These are phyloP conservation scores for Fonsecaea monophora DNA, from an alignment of 2,329 filamentous ascomycete genomes.

Conservation along the genomic window DNA sequence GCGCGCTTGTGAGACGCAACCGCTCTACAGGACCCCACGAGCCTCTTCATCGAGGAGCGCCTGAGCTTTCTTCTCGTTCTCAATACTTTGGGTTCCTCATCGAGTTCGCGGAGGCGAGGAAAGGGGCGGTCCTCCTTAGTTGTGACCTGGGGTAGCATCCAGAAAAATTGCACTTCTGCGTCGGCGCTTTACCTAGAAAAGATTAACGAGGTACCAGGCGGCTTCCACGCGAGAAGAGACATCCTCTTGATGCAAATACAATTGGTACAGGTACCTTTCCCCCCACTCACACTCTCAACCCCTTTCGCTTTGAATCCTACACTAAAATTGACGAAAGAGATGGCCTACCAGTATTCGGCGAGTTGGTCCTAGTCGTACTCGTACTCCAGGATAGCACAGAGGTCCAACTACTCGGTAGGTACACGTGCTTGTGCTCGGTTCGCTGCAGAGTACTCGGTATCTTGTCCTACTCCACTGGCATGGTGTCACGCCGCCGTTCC, in stretches of 20 bases:
- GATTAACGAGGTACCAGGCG: slow-evolving; percentile 10
- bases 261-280: slow-evolving; percentile 1
- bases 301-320: slow-evolving; percentile 5
- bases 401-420: background rate
- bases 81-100: background rate
- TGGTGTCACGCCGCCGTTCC: background rate
- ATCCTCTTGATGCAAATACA: background rate
- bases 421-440: too few species aligned
- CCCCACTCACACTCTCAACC: background rate
- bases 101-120: background rate
- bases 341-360: background rate
- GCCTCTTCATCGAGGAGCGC: background rate
- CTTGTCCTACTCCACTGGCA: background rate
- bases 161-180: background rate
- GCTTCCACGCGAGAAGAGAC: slow-evolving; percentile 5
- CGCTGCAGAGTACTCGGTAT: background rate
- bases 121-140: slow-evolving; percentile 16
- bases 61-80: background rate
- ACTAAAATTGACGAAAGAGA: slow-evolving; percentile 14
- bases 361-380: too few species aligned
- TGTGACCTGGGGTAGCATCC: slow-evolving; percentile 14
- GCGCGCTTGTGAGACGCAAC: background rate
- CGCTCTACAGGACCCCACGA: background rate
- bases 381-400: background rate
- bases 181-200: slow-evolving; percentile 8